Conservation (phyloP, 2,329 filamentous ascomycete species). For the Clonostachys rosea region DNA sequence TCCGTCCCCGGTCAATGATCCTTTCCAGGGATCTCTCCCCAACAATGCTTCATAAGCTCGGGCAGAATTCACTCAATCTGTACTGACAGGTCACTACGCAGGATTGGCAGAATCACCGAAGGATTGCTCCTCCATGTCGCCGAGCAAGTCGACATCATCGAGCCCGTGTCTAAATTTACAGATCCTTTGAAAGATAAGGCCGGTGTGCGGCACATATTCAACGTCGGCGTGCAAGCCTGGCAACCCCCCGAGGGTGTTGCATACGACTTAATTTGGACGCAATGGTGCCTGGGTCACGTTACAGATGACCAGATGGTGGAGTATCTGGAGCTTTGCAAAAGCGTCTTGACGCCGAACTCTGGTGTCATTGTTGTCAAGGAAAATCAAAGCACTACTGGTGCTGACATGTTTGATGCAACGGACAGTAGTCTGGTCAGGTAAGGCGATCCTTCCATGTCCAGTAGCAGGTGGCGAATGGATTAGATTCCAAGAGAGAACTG, state of each 20-base stretch:
- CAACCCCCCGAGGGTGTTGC: constrained; percentile 24
- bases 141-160: constrained; percentile 74
- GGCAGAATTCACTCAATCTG: too few species aligned
- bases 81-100: constrained; percentile 13
- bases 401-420: constrained; percentile 64
- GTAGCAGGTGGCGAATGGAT: neutral
- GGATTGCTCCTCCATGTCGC: constrained; percentile 69
- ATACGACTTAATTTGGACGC: constrained; percentile 84
- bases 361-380: constrained; percentile 47
- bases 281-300: constrained; percentile 86
- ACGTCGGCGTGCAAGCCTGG: constrained; percentile 73
- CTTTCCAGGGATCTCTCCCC: neutral
- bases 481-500: neutral
- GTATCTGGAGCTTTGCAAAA: constrained; percentile 60
- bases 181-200: constrained; percentile 49
- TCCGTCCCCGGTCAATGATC: neutral
- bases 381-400: constrained; percentile 59
- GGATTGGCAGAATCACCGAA: constrained; percentile 79
- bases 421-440: constrained; percentile 75
- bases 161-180: constrained; percentile 82
- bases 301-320: constrained; percentile 67
- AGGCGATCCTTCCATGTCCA: constrained; percentile 5
- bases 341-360: constrained; percentile 19
- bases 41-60: neutral
- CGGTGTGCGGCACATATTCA: constrained; percentile 61